Evolutionary conservation across 2,329 filamentous ascomycete genomes (phyloP).

Genomic region (Trichophyton simii): DNA sequence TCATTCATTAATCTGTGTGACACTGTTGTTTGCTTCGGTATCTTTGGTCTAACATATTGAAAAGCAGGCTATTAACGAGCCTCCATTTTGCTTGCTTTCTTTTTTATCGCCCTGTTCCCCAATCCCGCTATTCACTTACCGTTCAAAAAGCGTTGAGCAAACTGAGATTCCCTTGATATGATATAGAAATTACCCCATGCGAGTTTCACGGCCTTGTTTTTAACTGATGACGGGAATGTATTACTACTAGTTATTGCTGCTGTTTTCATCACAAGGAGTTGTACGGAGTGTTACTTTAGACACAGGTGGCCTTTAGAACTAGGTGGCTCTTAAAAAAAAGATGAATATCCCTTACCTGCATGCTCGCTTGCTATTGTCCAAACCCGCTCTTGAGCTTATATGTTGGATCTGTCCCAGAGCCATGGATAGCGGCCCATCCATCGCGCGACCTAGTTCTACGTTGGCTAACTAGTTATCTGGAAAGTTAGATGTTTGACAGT

Average conservation of each 20-base stretch:
- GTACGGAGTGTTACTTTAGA: too few relatives aligned
- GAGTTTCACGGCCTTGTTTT: not conserved
- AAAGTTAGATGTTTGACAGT: too few relatives aligned
- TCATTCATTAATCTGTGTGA: not conserved
- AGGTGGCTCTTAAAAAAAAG: too few relatives aligned
- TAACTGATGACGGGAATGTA: not conserved
- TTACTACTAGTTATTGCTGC: not conserved
- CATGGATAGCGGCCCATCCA: not conserved
- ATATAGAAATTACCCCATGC: not conserved
- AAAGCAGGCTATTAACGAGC: too few relatives aligned
- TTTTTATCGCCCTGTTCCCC: not conserved
- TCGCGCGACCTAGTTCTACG: not conserved
- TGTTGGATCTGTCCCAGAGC: not conserved
- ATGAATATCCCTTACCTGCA: not conserved
- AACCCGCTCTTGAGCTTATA: not conserved
- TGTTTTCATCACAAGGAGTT: not conserved
- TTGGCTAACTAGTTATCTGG: too few relatives aligned
- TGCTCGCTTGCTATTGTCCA: not conserved
- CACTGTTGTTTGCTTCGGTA: not conserved
- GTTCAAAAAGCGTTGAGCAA: not conserved
- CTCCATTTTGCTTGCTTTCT: not conserved
- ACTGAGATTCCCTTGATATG: not conserved
- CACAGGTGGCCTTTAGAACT: too few relatives aligned
- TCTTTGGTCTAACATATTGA: not conserved
- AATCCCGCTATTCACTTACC: not conserved